These are phyloP conservation scores for Pichia kluyveri DNA, from an alignment of 805 yeast species.

Conservation along the genomic window DNA sequence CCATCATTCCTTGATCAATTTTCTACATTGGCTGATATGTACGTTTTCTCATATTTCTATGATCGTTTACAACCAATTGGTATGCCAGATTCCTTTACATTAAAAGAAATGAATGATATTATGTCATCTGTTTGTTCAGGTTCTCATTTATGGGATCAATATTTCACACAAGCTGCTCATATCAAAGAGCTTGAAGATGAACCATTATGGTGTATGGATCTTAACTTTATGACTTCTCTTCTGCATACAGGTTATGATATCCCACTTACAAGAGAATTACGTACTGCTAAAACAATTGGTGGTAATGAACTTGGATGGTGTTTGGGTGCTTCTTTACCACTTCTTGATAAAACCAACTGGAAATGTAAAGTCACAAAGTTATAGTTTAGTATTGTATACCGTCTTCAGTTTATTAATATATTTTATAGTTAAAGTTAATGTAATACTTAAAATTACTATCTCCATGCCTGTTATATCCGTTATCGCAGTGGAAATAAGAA, in stretches of 20 bases:
- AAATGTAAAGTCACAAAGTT: conserved; percentile 41
- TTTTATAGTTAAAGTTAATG: background rate
- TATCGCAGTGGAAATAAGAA: too few species aligned
- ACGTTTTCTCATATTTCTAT: conserved; percentile 87
- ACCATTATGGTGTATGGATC: conserved; percentile 92
- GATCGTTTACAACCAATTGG: conserved; percentile 93
- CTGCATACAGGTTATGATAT: conserved; percentile 96
- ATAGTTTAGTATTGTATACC: conserved; percentile 1
- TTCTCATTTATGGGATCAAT: conserved; percentile 57
- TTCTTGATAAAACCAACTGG: conserved; percentile 71
- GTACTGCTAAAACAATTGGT: conserved; percentile 83
- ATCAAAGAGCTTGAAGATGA: conserved; percentile 58
- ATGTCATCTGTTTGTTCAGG: conserved; percentile 85
- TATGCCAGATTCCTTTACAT: conserved; percentile 83
- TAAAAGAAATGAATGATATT: conserved; percentile 74
- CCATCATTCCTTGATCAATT: conserved; percentile 81
- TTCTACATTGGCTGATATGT: conserved; percentile 66
- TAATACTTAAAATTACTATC: too few species aligned
- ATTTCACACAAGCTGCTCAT: conserved; percentile 60
- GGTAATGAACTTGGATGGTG: conserved; percentile 97
- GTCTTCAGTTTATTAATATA: background rate
- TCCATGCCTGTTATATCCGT: too few species aligned
- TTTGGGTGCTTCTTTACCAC: conserved; percentile 91
- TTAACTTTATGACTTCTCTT: conserved; percentile 82
- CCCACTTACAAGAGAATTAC: conserved; percentile 80